These are phyloP conservation scores for Cyclotella choctawhatcheeana DNA, from an alignment of 108 stramenopile species.

Conservation along the genomic window DNA sequence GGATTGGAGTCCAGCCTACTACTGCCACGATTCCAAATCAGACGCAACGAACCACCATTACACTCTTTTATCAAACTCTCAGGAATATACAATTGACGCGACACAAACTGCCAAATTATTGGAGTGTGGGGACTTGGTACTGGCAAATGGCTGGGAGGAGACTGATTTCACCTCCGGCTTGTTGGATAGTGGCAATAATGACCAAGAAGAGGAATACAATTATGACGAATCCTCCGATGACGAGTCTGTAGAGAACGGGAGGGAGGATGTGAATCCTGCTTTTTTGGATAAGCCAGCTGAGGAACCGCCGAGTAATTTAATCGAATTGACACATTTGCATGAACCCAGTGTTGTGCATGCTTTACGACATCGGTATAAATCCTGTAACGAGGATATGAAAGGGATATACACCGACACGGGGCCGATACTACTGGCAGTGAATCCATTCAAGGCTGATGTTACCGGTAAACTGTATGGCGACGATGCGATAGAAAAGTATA, in stretches of 20 bases:
- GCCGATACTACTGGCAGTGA: conserved; percentile 65
- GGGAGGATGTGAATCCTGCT: background rate
- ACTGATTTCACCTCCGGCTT: conserved; percentile 22
- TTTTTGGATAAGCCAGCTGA: conserved; percentile 1
- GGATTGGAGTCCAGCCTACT: conserved; percentile 42
- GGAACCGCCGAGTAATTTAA: conserved; percentile 33
- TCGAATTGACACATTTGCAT: conserved; percentile 49
- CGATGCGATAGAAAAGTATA: conserved; percentile 9
- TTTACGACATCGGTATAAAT: conserved; percentile 44
- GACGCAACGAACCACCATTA: background rate
- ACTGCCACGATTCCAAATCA: background rate
- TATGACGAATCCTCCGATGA: conserved; percentile 25
- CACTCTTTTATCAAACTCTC: too few relatives aligned
- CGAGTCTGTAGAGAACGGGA: background rate
- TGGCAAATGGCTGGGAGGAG: conserved; percentile 37
- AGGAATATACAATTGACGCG: conserved; percentile 19
- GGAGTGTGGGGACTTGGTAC: conserved; percentile 24
- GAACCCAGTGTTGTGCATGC: conserved; percentile 50
- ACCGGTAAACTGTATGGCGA: conserved; percentile 35
- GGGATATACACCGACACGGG: conserved; percentile 65
- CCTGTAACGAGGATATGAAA: conserved; percentile 5
- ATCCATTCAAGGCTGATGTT: conserved; percentile 57
- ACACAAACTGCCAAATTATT: conserved; percentile 6
- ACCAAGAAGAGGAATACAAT: conserved; percentile 25
- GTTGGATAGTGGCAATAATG: conserved; percentile 16